These are phyloP conservation scores for Diophrys sp. DNA, from an alignment of 73 alveolate species.

Conservation along the genomic window DNA sequence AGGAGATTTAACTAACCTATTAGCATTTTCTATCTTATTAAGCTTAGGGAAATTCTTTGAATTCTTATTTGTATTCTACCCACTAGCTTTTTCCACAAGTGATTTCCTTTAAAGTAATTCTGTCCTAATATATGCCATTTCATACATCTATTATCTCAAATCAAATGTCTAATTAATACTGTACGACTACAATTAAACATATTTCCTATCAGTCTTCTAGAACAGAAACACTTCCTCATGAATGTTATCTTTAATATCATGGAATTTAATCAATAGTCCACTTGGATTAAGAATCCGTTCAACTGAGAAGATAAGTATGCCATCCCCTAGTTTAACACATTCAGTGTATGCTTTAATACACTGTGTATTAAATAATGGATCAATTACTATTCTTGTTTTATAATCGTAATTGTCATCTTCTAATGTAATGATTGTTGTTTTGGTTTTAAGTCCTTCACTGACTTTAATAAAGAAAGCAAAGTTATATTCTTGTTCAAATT, in stretches of 20 bases:
- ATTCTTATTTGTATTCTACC: neutral
- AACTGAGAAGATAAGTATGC: neutral
- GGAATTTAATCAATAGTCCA: slow-evolving; percentile 26
- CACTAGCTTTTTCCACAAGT: neutral
- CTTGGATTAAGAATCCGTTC: slow-evolving; percentile 7
- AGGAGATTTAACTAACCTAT: neutral
- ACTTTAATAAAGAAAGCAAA: neutral
- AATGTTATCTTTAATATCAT: slow-evolving; percentile 15
- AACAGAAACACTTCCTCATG: slow-evolving; percentile 27
- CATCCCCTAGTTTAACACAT: neutral
- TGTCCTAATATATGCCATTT: neutral
- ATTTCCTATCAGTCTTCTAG: slow-evolving; percentile 16
- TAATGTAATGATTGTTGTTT: neutral
- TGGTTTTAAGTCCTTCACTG: neutral
- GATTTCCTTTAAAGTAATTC: neutral
- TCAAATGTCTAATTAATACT: neutral
- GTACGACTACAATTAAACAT: neutral
- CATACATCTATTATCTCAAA: neutral
- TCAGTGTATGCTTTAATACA: neutral
- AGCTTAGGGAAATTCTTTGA: neutral
- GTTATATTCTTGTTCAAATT: neutral
- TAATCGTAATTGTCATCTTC: neutral
- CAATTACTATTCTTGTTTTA: neutral
- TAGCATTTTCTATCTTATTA: neutral
- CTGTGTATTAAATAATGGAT: neutral